Percentiles rank a stretch among this genome's conserved stretches.
These are phyloP conservation scores for Magnaporthiopsis incrustans DNA, from an alignment of 2,329 filamentous ascomycete species.

Conservation along the genomic window DNA sequence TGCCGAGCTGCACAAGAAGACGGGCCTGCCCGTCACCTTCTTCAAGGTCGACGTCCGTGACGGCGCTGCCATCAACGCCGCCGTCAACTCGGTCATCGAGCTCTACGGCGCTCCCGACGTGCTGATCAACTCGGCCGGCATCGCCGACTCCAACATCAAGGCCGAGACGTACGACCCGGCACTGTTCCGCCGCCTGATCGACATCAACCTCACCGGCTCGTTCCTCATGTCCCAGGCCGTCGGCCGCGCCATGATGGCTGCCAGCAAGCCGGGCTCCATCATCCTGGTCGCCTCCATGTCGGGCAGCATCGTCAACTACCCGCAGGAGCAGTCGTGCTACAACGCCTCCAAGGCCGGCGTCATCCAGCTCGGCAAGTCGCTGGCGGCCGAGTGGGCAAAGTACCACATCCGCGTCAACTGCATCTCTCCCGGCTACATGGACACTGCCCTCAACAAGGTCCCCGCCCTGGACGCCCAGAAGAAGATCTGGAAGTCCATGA, in stretches of 20 bases:
- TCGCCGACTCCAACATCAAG: slow-evolving; percentile 78
- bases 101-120: slow-evolving; percentile 64
- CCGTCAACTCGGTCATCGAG: slow-evolving; percentile 57
- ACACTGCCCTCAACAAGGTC: slow-evolving; percentile 72
- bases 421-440: slow-evolving; percentile 81
- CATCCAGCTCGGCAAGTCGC: slow-evolving; percentile 69
- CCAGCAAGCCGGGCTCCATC: slow-evolving; percentile 62
- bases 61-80: slow-evolving; percentile 59
- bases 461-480: slow-evolving; percentile 73
- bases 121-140: slow-evolving; percentile 72
- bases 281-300: slow-evolving; percentile 76
- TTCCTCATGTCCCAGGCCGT: slow-evolving; percentile 72
- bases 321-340: slow-evolving; percentile 76
- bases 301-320: slow-evolving; percentile 77
- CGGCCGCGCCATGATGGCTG: slow-evolving; percentile 65
- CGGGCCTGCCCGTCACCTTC: slow-evolving; percentile 66
- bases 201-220: slow-evolving; percentile 74
- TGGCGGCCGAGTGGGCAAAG: slow-evolving; percentile 79
- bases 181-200: slow-evolving; percentile 71
- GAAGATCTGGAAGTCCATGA: slow-evolving; percentile 69
- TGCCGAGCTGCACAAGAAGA: slow-evolving; percentile 61
- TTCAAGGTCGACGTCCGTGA: slow-evolving; percentile 75
- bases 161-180: slow-evolving; percentile 68
- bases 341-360: slow-evolving; percentile 79
- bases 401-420: slow-evolving; percentile 75